Base-by-base conservation (phyloP, 371 early-diverging fungal genomes). In the Funneliformis caledonium region DNA sequence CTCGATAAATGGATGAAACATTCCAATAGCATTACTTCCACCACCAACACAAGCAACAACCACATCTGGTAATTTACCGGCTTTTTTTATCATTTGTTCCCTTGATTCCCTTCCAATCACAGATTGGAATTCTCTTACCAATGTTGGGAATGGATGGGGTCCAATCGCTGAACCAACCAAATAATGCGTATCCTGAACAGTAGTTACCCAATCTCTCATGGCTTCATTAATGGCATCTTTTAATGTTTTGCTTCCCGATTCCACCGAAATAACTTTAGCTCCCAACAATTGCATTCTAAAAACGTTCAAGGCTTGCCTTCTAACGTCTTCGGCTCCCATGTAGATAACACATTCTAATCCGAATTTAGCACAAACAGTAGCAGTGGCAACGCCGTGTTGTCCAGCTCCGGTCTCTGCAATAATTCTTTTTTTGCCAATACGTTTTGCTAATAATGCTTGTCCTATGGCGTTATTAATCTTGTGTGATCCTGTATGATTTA, bases 341-440 rank as follows among this genome's bases (percentile, higher is more conserved):
- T 98, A 99, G 42, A 99, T 91, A 78, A 92, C 89, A 86, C 99
- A 97, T 85, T 97, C 94, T 80, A 99, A 85, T 3, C 97, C 97
- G 84, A 99, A 95, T 87, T 97, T 97, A 84, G 99, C 99, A 87
- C 99, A 98, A 3, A 96, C 97, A 37, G 98, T 97, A 9, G 99
- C 99, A 5, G 98, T 98, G 48, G 97, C 98, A 7, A 99, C 98
- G 86, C 98, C 99, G 85, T 99, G 98, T 84, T 99, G 99, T 42
- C 99, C 99, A 68, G 99, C 98, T 62, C 99, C 98, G 16, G 99
- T 99, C 84, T 99, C 99, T 59, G 98, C 98, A 88, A 98, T 98
- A 83, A 98, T 97, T 83, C 97, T 93, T 81, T 89, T 93, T 91
- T 99, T 99, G 83, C 98, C 97, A 22, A 99, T 88, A 59, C 97